phyloP scores from a whole-genome alignment of 2,329 filamentous ascomycete genomes.

The Nothophaeocryptopus gaeumannii region DNA sequence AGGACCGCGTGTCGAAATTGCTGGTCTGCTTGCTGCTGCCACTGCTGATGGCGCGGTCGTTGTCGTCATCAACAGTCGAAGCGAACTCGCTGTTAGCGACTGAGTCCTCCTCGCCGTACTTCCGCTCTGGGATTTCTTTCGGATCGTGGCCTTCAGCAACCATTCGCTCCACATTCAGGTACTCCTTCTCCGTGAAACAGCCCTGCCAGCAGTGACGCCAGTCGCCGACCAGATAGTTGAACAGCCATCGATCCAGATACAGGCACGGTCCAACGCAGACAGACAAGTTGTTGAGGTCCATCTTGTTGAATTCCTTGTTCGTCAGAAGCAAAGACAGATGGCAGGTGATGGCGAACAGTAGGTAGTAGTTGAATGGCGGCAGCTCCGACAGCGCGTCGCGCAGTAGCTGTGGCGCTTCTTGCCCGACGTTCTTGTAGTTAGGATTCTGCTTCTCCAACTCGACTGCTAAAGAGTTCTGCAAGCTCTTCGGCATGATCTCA shows the following conservation, averaged over 20 bases:
- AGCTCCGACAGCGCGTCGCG: slow-evolving; percentile 89
- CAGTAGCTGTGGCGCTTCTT: slow-evolving; percentile 73
- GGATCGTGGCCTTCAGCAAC: slow-evolving; percentile 26
- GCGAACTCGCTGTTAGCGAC: slow-evolving; percentile 17
- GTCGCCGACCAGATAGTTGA: slow-evolving; percentile 90
- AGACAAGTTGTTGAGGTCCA: slow-evolving; percentile 93
- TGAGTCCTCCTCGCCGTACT: slow-evolving; percentile 18
- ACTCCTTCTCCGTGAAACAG: slow-evolving; percentile 78
- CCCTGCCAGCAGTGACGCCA: slow-evolving; percentile 98
- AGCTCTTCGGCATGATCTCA: slow-evolving; percentile 82
- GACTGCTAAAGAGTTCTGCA: slow-evolving; percentile 74
- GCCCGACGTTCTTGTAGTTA: slow-evolving; percentile 59
- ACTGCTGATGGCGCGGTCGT: slow-evolving; percentile 23
- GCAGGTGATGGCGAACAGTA: slow-evolving; percentile 94
- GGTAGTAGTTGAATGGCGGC: slow-evolving; percentile 96
- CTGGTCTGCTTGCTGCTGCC: slow-evolving; percentile 18
- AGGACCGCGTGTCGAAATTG: slow-evolving; percentile 12
- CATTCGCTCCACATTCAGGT: slow-evolving; percentile 26
- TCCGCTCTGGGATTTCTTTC: slow-evolving; percentile 5
- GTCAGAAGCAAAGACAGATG: slow-evolving; percentile 88
- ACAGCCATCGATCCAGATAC: slow-evolving; percentile 92
- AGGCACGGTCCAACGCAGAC: slow-evolving; percentile 97
- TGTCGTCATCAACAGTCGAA: slow-evolving; percentile 17
- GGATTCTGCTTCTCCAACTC: slow-evolving; percentile 79
- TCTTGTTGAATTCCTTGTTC: slow-evolving; percentile 94